Base-by-base conservation (phyloP, 352 stramenopile species). In the Phytophthora hibernalis region DNA sequence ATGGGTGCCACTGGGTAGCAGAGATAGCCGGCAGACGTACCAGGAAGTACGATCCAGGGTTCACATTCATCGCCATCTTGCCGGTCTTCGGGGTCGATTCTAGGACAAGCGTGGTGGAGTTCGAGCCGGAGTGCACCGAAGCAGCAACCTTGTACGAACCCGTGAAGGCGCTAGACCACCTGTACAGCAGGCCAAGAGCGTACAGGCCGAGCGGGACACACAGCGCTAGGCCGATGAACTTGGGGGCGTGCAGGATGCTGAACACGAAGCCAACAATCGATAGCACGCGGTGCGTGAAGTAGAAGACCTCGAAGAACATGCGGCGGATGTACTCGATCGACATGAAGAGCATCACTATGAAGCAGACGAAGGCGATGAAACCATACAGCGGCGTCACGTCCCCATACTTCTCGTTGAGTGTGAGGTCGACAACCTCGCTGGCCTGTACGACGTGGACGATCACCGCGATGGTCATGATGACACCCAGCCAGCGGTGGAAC, bases 401-500 rank as follows among this genome's bases (percentile, higher is more conserved):
- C 15, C 81, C 70, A 54, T 83, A 90, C 50, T 88, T 74, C 8
- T 85, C 78, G 1, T 71, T 77, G 18, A 70, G 49, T 6, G 69
- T 79, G 26, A 85, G 38, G 22, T 66, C 61, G 12, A 80, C 82
- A 11, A 89, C 71, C 5, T 85, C 33, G 15, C 72, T 73, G 1
- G 70, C 79, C 48, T 84, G 53, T 10, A 91, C 58, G 42, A 93
- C 58, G 68, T 95, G 87, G 5, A 92, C 58, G 31, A 93, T 54
- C 28, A 81, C 72, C 8, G 79, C 73, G 12, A 92, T 43, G 16
- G 75, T 83, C 65, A 90, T 74, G 22, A 74, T 44, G 45, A 92
- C 53, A 7, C 85, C 87, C n/a, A 95, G 72, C 82, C 84, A 93
- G 48, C 87, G 87, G 64, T 95, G 87, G 48, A 93, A 95, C 76